These are phyloP conservation scores for Vitis hybrid DNA, from an alignment of 177 flowering plant species.

Conservation along the genomic window DNA sequence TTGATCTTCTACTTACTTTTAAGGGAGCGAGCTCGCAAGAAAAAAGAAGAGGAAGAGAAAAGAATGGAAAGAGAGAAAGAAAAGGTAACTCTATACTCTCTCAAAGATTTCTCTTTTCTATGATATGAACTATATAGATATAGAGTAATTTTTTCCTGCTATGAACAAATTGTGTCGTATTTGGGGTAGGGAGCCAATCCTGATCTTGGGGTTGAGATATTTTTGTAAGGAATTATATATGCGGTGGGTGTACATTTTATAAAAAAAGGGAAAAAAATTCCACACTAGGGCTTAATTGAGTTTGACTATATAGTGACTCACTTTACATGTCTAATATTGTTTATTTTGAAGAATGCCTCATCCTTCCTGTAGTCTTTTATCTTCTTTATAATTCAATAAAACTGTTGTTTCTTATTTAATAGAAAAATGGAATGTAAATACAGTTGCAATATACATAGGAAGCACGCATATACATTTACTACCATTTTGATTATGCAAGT, in stretches of 20 bases:
- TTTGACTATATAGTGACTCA: background rate
- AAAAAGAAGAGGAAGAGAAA: conserved; percentile 87
- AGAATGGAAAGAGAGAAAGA: conserved; percentile 80
- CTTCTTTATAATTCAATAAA: no score
- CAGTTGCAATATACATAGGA: no score
- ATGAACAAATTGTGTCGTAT: background rate
- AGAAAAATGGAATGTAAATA: no score
- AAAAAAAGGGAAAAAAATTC: background rate
- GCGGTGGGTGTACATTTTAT: background rate
- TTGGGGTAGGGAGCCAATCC: background rate
- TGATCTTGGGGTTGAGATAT: background rate
- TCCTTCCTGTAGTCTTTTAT: no score
- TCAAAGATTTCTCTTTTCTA: background rate
- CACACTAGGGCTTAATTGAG: background rate
- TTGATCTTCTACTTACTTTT: conserved; percentile 3
- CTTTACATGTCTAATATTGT: no score
- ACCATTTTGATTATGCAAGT: no score
- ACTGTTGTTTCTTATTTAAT: no score
- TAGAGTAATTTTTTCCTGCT: background rate
- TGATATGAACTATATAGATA: background rate
- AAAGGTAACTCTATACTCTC: conserved; percentile 49
- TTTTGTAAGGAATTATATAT: background rate
- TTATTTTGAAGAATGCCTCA: no score
- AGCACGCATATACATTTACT: no score
- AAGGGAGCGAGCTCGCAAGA: conserved; percentile 79